Conservation (phyloP, 108 stramenopile genomes). For the Nitzschia sp. region DNA sequence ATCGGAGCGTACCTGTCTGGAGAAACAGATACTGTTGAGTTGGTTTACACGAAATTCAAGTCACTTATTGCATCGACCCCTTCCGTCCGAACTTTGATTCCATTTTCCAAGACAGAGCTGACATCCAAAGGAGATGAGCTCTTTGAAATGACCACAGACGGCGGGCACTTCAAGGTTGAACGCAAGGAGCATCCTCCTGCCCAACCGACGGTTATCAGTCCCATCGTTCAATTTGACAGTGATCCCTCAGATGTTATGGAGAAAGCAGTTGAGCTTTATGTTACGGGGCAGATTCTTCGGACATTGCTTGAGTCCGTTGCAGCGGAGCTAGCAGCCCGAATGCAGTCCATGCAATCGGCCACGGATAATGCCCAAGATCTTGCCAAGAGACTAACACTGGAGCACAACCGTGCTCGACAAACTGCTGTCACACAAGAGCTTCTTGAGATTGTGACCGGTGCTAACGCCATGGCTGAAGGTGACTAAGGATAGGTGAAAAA, state of each 20-base stretch:
- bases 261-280: slow-evolving; percentile 93
- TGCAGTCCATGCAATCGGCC: slow-evolving; percentile 97
- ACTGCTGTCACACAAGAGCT: slow-evolving; percentile 93
- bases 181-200: slow-evolving; percentile 71
- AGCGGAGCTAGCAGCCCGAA: slow-evolving; percentile 92
- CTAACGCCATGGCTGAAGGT: slow-evolving; percentile 53
- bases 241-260: slow-evolving; percentile 96
- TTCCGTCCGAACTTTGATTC: slow-evolving; percentile 89
- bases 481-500: not conserved
- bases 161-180: slow-evolving; percentile 33
- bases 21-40: slow-evolving; percentile 92
- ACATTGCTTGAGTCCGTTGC: slow-evolving; percentile 94
- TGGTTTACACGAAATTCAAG: slow-evolving; percentile 95
- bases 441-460: slow-evolving; percentile 94
- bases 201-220: slow-evolving; percentile 72
- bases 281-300: slow-evolving; percentile 95
- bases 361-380: slow-evolving; percentile 92
- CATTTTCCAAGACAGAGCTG: slow-evolving; percentile 92
- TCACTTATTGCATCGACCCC: slow-evolving; percentile 91
- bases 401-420: slow-evolving; percentile 96
- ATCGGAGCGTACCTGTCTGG: slow-evolving; percentile 89
- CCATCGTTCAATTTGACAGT: slow-evolving; percentile 97
- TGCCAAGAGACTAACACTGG: slow-evolving; percentile 70
- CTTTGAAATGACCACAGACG: slow-evolving; percentile 73
- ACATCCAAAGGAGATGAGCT: slow-evolving; percentile 91